Base-by-base conservation (phyloP, 2,329 filamentous ascomycete genomes). In the Diaporthe capsici region DNA sequence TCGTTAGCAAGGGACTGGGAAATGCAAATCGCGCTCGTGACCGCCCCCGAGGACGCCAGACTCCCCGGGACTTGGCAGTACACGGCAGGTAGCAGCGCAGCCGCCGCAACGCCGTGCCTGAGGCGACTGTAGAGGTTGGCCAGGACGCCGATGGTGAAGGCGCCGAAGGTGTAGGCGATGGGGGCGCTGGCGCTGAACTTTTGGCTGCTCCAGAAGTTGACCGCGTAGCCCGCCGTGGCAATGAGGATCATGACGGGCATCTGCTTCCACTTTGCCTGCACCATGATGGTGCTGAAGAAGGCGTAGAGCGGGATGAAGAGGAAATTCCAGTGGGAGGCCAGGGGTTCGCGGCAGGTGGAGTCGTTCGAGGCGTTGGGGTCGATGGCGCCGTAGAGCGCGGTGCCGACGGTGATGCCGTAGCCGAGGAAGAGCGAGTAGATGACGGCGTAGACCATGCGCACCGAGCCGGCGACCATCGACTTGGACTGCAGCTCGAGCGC, bases 51-150 rank as follows among this genome's bases (percentile, higher is more conserved):
- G 0, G 90, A 90, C 3, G 91, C 91, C 22, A 93, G 84, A 47
- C 91, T 90, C 17, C 89, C 90, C 0, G 91, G 91, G 37, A 93
- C 91, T 78, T 92, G 91, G 1, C 92, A 90, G 77, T 97, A 97
- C 77, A 98, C 97, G 7, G 94, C 95, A 0, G 95, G 95, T 9
- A 98, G 86, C 88, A 98, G 94, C 1, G 94, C 93, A 0, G 95
- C 94, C 0, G 95, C 95, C 0, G 95, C 95, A 2, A 98, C 90
- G 2, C 94, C 94, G 82, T 96, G 95, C 22, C 91, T 90, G 22
- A 92, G 84, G 2, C 94, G 90, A 20, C 93, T 93, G 85, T 97
- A 96, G 2, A 95, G 81, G 79, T 97, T 97, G 3, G 94, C 94
- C 67, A 95, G 85, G 44, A 96, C 89, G 17, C 95, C 95, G 22